Conservation (phyloP, 331 rosid genomes). For the Arachis monticola region DNA sequence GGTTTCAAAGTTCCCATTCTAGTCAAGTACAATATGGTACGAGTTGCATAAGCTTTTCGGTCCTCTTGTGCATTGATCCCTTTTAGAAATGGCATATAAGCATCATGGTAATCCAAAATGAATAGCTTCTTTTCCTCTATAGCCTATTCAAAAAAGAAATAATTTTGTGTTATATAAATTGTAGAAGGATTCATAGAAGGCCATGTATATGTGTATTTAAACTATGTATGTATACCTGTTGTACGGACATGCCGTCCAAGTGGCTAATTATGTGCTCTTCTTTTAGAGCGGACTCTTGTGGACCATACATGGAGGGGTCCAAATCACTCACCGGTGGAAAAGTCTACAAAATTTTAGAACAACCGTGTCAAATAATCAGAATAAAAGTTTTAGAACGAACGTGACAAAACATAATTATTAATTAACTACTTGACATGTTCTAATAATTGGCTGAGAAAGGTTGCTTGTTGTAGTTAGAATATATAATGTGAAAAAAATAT, state of each 20-base stretch:
- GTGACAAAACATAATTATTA: no score
- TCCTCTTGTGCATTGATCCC: conserved; percentile 68
- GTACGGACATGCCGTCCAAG: conserved; percentile 70
- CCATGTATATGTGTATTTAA: no score
- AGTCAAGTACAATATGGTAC: conserved; percentile 68
- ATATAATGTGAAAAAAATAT: no score
- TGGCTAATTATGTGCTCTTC: conserved; percentile 69
- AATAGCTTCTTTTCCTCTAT: conserved; percentile 63
- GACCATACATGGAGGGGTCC: conserved; percentile 63
- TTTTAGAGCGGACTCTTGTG: conserved; percentile 66
- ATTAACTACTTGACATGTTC: no score
- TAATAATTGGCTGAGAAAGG: no score
- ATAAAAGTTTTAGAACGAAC: not conserved
- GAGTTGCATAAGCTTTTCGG: conserved; percentile 76
- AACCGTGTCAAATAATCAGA: not conserved
- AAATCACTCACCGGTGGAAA: conserved; percentile 80
- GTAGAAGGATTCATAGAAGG: no score
- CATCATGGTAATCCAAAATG: conserved; percentile 75
- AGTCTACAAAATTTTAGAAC: conserved; percentile 14
- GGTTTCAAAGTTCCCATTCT: conserved; percentile 68
- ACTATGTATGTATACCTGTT: conserved; percentile 49
- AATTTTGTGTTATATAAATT: not conserved
- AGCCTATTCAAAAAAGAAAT: conserved; percentile 50
- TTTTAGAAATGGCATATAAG: conserved; percentile 69
- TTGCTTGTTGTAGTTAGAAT: no score